These are phyloP conservation scores for Pseudocercospora eumusae DNA, from an alignment of 2,329 filamentous ascomycete species.

Conservation along the genomic window DNA sequence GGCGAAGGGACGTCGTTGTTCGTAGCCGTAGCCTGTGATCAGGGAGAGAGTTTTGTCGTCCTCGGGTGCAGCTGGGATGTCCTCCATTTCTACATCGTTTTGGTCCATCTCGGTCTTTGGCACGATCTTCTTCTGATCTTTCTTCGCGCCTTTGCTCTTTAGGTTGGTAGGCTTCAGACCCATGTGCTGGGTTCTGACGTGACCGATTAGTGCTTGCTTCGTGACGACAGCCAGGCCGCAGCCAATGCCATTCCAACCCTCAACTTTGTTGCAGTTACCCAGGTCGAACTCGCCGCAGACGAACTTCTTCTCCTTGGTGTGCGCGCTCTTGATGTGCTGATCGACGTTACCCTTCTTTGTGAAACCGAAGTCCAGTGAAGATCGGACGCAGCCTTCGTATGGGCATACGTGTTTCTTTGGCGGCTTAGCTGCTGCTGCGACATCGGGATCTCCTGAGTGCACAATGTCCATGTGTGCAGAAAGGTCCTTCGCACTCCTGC, in stretches of 20 bases:
- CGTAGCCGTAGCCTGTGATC: slow-evolving; percentile 60
- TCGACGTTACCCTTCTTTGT: slow-evolving; percentile 82
- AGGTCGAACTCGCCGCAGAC: slow-evolving; percentile 74
- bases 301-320: slow-evolving; percentile 72
- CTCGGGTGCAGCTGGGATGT: slow-evolving; percentile 9
- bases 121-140: slow-evolving; percentile 7
- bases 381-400: slow-evolving; percentile 60
- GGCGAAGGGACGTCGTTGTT: slow-evolving; percentile 51
- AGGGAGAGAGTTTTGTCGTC: slow-evolving; percentile 33
- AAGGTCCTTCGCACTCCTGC: slow-evolving; percentile 65
- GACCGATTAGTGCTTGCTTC: slow-evolving; percentile 78
- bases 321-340: slow-evolving; percentile 73
- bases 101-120: slow-evolving; percentile 12
- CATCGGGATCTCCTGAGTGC: slow-evolving; percentile 49
- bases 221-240: slow-evolving; percentile 76
- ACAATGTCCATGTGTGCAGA: slow-evolving; percentile 76
- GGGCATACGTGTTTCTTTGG: slow-evolving; percentile 29
- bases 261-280: slow-evolving; percentile 57
- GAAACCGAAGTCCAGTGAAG: slow-evolving; percentile 71
- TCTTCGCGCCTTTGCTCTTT: slow-evolving; percentile 14
- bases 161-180: slow-evolving; percentile 47
- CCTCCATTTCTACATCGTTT: slow-evolving; percentile 23
- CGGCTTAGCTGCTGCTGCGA: slow-evolving; percentile 4
- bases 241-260: slow-evolving; percentile 63
- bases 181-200: slow-evolving; percentile 80